phyloP scores from a whole-genome alignment of 345 rosid genomes.

The Eucalyptus albens region DNA sequence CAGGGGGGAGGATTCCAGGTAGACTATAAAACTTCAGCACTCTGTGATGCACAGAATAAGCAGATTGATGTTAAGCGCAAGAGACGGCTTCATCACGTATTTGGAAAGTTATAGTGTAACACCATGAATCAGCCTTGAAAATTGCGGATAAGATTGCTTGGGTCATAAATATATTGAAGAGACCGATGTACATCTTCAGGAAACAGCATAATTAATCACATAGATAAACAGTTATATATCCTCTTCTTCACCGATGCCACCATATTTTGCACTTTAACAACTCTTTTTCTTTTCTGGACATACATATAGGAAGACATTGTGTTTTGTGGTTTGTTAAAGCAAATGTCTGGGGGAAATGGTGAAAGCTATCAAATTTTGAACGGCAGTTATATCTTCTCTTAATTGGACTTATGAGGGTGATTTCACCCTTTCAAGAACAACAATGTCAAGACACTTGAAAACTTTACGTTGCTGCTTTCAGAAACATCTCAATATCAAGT shows the following conservation, averaged over 20 bases:
- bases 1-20: conserved; percentile 58
- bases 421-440: background rate
- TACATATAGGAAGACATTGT: background rate
- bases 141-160: background rate
- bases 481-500: background rate
- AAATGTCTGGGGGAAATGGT: background rate
- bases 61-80: background rate
- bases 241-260: background rate
- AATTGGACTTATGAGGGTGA: background rate
- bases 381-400: background rate
- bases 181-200: background rate
- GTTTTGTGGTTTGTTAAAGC: background rate
- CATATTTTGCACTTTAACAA: background rate
- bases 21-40: conserved; percentile 36
- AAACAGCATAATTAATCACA: background rate
- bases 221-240: background rate
- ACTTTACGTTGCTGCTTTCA: background rate
- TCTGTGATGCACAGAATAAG: conserved; percentile 6
- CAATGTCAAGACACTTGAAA: background rate
- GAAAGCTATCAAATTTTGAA: background rate
- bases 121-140: background rate
- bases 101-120: background rate
- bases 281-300: background rate
- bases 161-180: background rate
- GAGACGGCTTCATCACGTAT: background rate